Conservation (phyloP, 305 asterid genomes). For the Rubia tinctorum region DNA sequence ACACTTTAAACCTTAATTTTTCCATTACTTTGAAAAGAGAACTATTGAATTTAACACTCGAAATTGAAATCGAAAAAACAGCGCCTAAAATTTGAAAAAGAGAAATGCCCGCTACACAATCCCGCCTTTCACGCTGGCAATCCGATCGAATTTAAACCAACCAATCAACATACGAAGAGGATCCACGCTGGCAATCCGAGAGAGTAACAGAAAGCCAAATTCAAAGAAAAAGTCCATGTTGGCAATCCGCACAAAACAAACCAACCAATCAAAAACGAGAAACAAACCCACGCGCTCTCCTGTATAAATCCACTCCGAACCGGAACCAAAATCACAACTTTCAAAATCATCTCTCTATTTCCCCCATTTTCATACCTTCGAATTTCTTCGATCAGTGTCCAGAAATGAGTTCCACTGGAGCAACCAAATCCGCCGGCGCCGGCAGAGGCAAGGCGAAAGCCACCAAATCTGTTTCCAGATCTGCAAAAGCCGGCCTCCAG, state of each 20-base stretch:
- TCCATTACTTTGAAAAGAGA: too few relatives aligned
- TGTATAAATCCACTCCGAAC: slow-evolving; percentile 8
- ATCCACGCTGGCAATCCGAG: slow-evolving; percentile 30
- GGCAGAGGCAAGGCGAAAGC: slow-evolving; percentile 50
- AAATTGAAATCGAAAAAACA: background rate
- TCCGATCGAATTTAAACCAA: background rate
- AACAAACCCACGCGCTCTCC: background rate
- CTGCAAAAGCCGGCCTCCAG: slow-evolving; percentile 55
- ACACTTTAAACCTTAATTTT: too few relatives aligned
- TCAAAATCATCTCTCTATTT: background rate
- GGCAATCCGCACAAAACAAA: slow-evolving; percentile 16
- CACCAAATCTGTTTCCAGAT: slow-evolving; percentile 42
- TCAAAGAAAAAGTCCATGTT: slow-evolving; percentile 7
- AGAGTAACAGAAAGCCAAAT: background rate
- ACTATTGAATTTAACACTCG: too few relatives aligned
- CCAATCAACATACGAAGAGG: background rate
- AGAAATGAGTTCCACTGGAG: slow-evolving; percentile 27
- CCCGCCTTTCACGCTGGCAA: slow-evolving; percentile 9
- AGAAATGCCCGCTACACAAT: background rate
- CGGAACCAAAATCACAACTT: too few relatives aligned
- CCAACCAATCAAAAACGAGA: slow-evolving; percentile 15
- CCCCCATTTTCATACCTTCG: background rate
- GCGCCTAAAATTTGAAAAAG: background rate
- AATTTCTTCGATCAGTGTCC: background rate
- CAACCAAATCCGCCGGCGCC: slow-evolving; percentile 25